Evolutionary conservation across 306 rosid species (phyloP).

Genomic region (Urtica urens): DNA sequence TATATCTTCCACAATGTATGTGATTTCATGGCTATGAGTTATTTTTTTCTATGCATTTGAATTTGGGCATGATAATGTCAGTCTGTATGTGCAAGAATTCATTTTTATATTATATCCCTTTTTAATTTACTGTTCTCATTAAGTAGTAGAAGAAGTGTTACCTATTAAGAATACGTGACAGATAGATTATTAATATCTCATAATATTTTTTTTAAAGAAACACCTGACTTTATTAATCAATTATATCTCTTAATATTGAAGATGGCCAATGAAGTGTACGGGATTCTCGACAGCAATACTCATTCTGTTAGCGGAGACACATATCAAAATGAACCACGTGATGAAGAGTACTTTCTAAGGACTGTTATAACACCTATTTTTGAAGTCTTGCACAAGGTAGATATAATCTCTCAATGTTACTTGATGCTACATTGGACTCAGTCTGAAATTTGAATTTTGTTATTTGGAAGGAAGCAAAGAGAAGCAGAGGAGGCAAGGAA

Average conservation of each 20-base stretch:
- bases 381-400: slow-evolving; percentile 57
- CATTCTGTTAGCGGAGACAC: slow-evolving; percentile 41
- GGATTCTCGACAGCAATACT: slow-evolving; percentile 42
- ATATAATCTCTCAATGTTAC: slow-evolving; percentile 16
- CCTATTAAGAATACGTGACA: too few species aligned
- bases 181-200: too few species aligned
- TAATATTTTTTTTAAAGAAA: too few species aligned
- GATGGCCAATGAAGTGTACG: slow-evolving; percentile 65
- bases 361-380: slow-evolving; percentile 62
- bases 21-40: slow-evolving; percentile 3
- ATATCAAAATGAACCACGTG: slow-evolving; percentile 30
- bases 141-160: too few species aligned
- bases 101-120: too few species aligned
- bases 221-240: too few species aligned
- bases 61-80: too few species aligned
- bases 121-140: too few species aligned
- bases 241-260: slow-evolving; percentile 23
- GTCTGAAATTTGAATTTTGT: slow-evolving; percentile 25
- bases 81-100: too few species aligned
- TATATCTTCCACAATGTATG: slow-evolving; percentile 86
- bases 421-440: slow-evolving; percentile 6
- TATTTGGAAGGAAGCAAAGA: slow-evolving; percentile 74
- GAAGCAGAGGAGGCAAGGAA: slow-evolving; percentile 75
- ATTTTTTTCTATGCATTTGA: slow-evolving; percentile 4
- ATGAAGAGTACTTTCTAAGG: slow-evolving; percentile 60